Evolutionary conservation across 2,329 filamentous ascomycete species (phyloP).

Genomic region (Akanthomyces uredinophilus): DNA sequence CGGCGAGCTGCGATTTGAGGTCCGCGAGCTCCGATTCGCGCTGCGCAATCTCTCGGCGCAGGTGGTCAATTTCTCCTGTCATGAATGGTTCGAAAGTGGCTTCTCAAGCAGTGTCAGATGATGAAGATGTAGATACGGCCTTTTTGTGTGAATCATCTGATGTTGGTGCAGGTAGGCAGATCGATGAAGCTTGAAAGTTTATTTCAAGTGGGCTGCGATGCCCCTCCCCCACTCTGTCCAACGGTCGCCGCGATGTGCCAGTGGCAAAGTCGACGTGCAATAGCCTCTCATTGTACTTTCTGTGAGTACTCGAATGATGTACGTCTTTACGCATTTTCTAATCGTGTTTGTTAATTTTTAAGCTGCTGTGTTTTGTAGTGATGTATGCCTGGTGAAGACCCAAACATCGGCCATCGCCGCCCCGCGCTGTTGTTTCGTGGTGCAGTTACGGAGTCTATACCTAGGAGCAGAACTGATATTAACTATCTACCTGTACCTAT

Average conservation of each 20-base stretch:
- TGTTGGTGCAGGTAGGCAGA: not conserved
- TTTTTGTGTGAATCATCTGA: not conserved
- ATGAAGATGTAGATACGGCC: not conserved
- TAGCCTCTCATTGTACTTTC: not conserved
- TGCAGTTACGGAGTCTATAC: not conserved
- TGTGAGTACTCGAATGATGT: no score
- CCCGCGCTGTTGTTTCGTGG: slow-evolving; percentile 15
- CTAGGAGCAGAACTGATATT: no score
- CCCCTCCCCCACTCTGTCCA: slow-evolving; percentile 8
- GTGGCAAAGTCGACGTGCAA: not conserved
- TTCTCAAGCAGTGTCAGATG: not conserved
- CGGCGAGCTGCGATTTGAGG: slow-evolving; percentile 41
- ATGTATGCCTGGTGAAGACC: no score
- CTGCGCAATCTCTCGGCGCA: slow-evolving; percentile 43
- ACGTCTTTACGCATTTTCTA: no score
- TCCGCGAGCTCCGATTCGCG: slow-evolving; percentile 44
- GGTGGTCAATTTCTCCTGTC: slow-evolving; percentile 25
- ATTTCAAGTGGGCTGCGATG: not conserved
- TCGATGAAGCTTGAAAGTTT: slow-evolving; percentile 6
- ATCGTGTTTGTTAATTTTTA: no score
- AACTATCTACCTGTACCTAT: not conserved
- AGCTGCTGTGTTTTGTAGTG: no score
- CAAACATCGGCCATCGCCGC: slow-evolving; percentile 30
- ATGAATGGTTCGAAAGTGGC: not conserved
- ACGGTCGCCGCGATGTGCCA: not conserved